phyloP scores from a whole-genome alignment of 352 stramenopile species.

The Globisporangium apiculatum region DNA sequence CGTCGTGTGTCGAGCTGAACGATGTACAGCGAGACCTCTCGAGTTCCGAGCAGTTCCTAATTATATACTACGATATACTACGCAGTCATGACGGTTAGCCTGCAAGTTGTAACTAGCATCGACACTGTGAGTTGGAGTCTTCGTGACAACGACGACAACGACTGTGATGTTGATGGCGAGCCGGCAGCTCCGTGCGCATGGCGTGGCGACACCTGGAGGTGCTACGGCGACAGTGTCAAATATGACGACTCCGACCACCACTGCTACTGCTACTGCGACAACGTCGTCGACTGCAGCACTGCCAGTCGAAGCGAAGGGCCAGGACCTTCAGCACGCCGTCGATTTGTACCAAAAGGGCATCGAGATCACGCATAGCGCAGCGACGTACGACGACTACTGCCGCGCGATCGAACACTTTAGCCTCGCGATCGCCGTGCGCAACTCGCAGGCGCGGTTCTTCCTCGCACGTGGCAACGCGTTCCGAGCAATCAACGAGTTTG shows the following conservation, averaged over 20 bases:
- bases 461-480: constrained; percentile 67
- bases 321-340: constrained; percentile 64
- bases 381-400: constrained; percentile 51
- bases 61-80: not conserved
- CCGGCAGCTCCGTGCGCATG: not conserved
- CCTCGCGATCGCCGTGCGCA: constrained; percentile 62
- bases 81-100: no score
- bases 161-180: not conserved
- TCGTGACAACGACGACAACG: not conserved
- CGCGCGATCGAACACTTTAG: constrained; percentile 71
- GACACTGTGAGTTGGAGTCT: not conserved
- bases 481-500: constrained; percentile 59
- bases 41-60: not conserved
- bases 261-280: not conserved
- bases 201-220: not conserved
- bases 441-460: constrained; percentile 70
- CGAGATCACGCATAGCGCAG: constrained; percentile 52
- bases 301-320: constrained; percentile 38
- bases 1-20: not conserved
- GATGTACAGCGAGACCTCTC: not conserved
- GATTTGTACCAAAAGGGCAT: constrained; percentile 75
- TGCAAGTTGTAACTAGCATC: no score
- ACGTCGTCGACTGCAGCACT: constrained; percentile 4
- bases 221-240: not conserved
- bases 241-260: not conserved